A percentile compares a stretch with the other conserved stretches of the same genome.
These are phyloP conservation scores for Tolypocladium tropicale DNA, from an alignment of 2,329 filamentous ascomycete genomes.

Conservation along the genomic window DNA sequence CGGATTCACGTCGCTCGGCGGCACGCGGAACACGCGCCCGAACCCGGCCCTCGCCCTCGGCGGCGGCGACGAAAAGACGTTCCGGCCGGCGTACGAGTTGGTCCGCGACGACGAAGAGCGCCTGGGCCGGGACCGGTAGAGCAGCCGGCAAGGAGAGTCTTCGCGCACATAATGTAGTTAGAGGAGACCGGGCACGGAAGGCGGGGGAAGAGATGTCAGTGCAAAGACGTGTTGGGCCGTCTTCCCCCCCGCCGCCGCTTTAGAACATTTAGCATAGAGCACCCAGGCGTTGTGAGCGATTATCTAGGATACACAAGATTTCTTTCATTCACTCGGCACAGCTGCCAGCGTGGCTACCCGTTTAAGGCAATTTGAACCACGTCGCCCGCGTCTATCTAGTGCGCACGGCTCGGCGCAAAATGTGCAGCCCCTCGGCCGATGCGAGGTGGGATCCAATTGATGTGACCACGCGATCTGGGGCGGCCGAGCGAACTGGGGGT, in stretches of 20 bases:
- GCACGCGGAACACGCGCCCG: constrained; percentile 76
- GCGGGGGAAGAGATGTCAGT: background rate
- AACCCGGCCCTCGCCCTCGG: constrained; percentile 61
- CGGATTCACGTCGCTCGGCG: constrained; percentile 89
- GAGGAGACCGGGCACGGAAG: too few relatives aligned
- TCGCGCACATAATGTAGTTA: too few relatives aligned
- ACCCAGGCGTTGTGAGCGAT: background rate
- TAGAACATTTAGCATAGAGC: background rate
- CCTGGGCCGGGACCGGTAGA: constrained; percentile 54
- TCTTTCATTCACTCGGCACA: background rate
- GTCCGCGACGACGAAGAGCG: constrained; percentile 68
- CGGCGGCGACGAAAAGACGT: constrained; percentile 28
- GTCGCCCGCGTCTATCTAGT: too few relatives aligned
- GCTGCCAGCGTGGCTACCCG: too few relatives aligned
- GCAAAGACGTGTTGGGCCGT: too few relatives aligned
- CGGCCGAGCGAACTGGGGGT: background rate
- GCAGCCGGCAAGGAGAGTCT: background rate
- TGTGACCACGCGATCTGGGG: background rate
- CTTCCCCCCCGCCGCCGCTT: background rate
- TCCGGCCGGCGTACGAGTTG: constrained; percentile 67
- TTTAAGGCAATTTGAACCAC: too few relatives aligned
- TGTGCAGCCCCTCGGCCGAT: background rate
- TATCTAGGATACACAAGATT: background rate
- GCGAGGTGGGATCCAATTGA: background rate
- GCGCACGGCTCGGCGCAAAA: background rate